Evolutionary conservation across 2,329 filamentous ascomycete species (phyloP).

Genomic region (Blastomyces parvus): DNA sequence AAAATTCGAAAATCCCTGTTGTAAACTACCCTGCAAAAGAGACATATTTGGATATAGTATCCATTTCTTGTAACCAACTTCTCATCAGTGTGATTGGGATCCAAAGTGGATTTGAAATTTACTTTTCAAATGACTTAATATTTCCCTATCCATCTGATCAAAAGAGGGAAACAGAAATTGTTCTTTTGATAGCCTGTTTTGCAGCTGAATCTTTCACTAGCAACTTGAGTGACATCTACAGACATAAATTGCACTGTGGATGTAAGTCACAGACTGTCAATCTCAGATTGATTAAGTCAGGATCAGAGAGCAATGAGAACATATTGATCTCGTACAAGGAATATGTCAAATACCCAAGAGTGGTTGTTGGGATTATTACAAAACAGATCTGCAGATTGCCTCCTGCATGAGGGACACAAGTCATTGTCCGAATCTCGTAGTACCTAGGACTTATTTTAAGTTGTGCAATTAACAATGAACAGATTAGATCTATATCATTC

Average conservation of each 20-base stretch:
- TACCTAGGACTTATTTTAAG: background rate
- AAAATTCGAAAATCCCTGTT: background rate
- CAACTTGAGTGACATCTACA: background rate
- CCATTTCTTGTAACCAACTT: too few species aligned
- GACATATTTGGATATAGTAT: too few species aligned
- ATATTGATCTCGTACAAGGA: background rate
- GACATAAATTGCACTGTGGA: background rate
- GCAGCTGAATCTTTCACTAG: background rate
- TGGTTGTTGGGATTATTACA: too few species aligned
- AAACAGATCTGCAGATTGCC: too few species aligned
- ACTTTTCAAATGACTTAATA: background rate
- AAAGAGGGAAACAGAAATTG: background rate
- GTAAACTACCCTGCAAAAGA: too few species aligned
- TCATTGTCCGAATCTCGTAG: background rate
- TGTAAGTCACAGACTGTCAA: background rate
- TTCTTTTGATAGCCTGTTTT: background rate
- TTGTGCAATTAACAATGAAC: background rate
- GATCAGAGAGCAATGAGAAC: too few species aligned
- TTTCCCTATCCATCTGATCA: background rate
- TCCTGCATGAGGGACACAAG: too few species aligned
- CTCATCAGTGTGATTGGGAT: too few species aligned
- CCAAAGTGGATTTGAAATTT: too few species aligned
- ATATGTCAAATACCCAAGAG: background rate
- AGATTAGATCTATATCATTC: background rate
- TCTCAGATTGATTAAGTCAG: background rate